phyloP scores from a whole-genome alignment of 768 basidiomycete species.

The Guyanaporus albipodus region DNA sequence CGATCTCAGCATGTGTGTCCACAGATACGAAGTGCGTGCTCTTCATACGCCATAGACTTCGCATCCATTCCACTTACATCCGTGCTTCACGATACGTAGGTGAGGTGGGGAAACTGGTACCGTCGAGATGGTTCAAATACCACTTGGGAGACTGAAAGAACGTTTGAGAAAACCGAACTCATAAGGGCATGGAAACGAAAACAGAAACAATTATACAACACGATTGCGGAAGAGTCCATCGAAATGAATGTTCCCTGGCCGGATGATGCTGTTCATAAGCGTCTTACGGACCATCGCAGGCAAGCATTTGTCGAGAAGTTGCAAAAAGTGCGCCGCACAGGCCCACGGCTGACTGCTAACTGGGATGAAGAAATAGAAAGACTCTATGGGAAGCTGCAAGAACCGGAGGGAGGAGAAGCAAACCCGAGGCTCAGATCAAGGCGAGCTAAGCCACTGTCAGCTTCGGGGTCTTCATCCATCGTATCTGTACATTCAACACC shows the following conservation, averaged over 20 bases:
- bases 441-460: slow-evolving; percentile 7
- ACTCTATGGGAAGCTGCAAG: slow-evolving; percentile 16
- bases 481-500: slow-evolving; percentile 4
- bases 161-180: slow-evolving; percentile 15
- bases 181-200: slow-evolving; percentile 33
- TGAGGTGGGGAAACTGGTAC: slow-evolving; percentile 50
- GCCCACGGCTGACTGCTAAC: slow-evolving; percentile 7
- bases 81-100: slow-evolving; percentile 31
- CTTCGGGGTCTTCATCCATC: slow-evolving; percentile 6
- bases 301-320: slow-evolving; percentile 47
- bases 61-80: neutral
- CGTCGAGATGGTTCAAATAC: slow-evolving; percentile 51
- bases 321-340: slow-evolving; percentile 14
- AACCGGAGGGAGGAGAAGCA: slow-evolving; percentile 25
- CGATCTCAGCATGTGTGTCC: slow-evolving; percentile 7
- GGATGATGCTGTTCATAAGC: slow-evolving; percentile 41
- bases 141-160: slow-evolving; percentile 43
- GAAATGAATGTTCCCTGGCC: slow-evolving; percentile 40
- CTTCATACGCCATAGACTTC: neutral
- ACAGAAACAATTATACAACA: slow-evolving; percentile 30
- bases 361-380: slow-evolving; percentile 30
- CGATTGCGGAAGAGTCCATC: slow-evolving; percentile 28
- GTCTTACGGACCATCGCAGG: slow-evolving; percentile 38
- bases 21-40: slow-evolving; percentile 32
- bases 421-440: slow-evolving; percentile 22